A percentile compares a stretch with the other conserved stretches of the same genome.
Conservation (phyloP, 2,329 filamentous ascomycete species). For the Berkeleyomyces basicola region DNA sequence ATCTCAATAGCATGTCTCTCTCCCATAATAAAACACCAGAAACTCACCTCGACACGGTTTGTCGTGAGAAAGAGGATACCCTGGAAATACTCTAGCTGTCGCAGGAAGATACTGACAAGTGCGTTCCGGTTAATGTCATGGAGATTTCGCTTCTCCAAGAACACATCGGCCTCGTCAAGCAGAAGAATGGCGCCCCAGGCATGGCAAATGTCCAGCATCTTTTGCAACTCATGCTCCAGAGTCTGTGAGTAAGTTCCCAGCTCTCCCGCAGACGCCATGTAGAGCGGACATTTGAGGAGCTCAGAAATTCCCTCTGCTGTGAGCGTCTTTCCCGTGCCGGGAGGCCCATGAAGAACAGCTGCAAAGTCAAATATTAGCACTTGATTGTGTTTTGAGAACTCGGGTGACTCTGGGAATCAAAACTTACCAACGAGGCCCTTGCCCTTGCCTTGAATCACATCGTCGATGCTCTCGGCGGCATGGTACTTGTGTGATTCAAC, state of each 20-base stretch:
- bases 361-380: neutral
- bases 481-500: conserved; percentile 26
- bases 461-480: conserved; percentile 18
- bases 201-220: conserved; percentile 30
- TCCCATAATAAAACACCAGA: neutral
- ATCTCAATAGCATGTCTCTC: neutral
- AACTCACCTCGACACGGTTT: conserved; percentile 17
- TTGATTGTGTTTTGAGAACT: conserved; percentile 8
- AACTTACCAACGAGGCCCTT: conserved; percentile 24
- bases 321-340: conserved; percentile 76
- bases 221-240: conserved; percentile 62
- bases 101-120: conserved; percentile 30
- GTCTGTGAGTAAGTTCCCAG: conserved; percentile 60
- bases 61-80: conserved; percentile 31
- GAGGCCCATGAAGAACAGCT: conserved; percentile 34
- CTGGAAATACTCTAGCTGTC: conserved; percentile 29
- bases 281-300: conserved; percentile 64
- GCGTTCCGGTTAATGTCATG: conserved; percentile 32
- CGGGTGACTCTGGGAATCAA: conserved; percentile 23
- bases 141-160: conserved; percentile 30
- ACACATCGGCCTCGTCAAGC: conserved; percentile 37
- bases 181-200: conserved; percentile 35
- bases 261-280: conserved; percentile 70
- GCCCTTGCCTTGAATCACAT: conserved; percentile 28
- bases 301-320: conserved; percentile 47